phyloP scores from a whole-genome alignment of 2,329 filamentous ascomycete species.

The Botryosphaeria dothidea region DNA sequence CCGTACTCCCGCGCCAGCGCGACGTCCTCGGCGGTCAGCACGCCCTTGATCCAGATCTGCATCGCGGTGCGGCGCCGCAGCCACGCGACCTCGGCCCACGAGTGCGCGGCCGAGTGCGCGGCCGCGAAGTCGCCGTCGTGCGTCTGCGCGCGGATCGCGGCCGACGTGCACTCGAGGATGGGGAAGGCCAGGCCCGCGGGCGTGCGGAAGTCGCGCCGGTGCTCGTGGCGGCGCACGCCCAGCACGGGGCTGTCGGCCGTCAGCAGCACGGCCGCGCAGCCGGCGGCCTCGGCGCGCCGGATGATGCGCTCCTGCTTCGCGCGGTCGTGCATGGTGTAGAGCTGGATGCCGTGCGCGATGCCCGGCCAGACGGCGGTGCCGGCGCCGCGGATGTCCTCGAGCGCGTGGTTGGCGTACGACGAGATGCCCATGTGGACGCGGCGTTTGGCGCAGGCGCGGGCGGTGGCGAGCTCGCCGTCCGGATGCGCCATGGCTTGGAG shows the following conservation, averaged over 20 bases:
- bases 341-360: conserved; percentile 44
- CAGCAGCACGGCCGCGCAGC: not conserved
- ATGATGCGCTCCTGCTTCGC: conserved; percentile 44
- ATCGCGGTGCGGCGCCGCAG: conserved; percentile 24
- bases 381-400: conserved; percentile 46
- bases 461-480: conserved; percentile 45
- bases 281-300: not conserved
- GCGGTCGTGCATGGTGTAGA: conserved; percentile 45
- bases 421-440: conserved; percentile 40
- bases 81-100: conserved; percentile 23
- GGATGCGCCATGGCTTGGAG: conserved; percentile 48
- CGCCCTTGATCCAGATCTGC: conserved; percentile 40
- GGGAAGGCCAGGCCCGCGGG: conserved; percentile 28
- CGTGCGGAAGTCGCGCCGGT: conserved; percentile 19
- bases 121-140: conserved; percentile 32
- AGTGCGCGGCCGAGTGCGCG: conserved; percentile 30
- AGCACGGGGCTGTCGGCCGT: not conserved
- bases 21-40: conserved; percentile 54
- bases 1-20: conserved; percentile 47
- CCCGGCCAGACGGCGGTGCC: conserved; percentile 36
- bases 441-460: conserved; percentile 39
- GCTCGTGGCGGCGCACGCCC: not conserved
- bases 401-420: conserved; percentile 41
- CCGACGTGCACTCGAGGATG: conserved; percentile 26
- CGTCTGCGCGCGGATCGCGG: conserved; percentile 26